These are phyloP conservation scores for Albugo laibachii DNA, from an alignment of 352 stramenopile species.

Conservation along the genomic window DNA sequence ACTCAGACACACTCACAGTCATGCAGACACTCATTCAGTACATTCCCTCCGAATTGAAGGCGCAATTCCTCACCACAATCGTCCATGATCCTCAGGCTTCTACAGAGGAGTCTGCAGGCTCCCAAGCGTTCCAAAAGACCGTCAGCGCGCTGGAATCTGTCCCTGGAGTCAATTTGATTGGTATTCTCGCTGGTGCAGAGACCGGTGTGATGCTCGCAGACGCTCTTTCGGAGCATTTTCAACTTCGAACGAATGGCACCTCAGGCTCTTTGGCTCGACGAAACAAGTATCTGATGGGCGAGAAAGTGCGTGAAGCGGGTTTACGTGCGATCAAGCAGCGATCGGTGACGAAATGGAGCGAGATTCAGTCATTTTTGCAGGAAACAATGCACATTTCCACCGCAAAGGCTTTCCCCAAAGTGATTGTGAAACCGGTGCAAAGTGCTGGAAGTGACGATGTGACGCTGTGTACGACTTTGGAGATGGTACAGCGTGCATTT, in stretches of 20 bases:
- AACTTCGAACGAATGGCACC: conserved; percentile 73
- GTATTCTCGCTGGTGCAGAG: conserved; percentile 82
- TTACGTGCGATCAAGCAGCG: conserved; percentile 66
- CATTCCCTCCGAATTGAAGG: conserved; percentile 22
- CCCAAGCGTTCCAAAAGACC: conserved; percentile 17
- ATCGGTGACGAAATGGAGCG: conserved; percentile 50
- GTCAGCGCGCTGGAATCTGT: conserved; percentile 12
- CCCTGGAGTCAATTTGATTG: conserved; percentile 19
- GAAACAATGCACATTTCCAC: conserved; percentile 8
- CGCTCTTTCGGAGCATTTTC: conserved; percentile 73
- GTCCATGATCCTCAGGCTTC: conserved; percentile 42
- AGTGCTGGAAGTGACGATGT: conserved; percentile 89
- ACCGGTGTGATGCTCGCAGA: conserved; percentile 85
- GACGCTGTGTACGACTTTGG: conserved; percentile 76
- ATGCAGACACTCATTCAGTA: conserved; percentile 54
- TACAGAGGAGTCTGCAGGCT: not conserved
- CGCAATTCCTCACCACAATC: conserved; percentile 36
- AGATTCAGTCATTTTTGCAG: conserved; percentile 69
- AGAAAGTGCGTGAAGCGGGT: conserved; percentile 50
- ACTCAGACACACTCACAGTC: conserved; percentile 58
- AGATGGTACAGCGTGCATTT: conserved; percentile 83
- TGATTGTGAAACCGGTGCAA: conserved; percentile 88
- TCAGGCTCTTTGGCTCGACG: conserved; percentile 53
- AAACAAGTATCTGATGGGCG: conserved; percentile 82
- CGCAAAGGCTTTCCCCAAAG: conserved; percentile 20